Base-by-base conservation (phyloP, 306 rosid species). In the Echinosophora koreensis region DNA sequence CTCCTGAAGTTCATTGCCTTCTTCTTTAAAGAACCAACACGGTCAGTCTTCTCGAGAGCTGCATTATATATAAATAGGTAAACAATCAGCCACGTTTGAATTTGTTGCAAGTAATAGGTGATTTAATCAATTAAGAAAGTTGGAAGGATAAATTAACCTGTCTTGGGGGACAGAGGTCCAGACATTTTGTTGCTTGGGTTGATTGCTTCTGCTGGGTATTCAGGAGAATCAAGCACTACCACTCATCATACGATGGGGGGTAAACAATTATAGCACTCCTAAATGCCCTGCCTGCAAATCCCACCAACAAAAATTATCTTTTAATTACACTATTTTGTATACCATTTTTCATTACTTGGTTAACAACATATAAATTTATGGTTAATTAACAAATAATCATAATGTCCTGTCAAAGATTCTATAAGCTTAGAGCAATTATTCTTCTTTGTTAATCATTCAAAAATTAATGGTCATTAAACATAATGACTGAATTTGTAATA, bases 11-110 rank as follows among this genome's bases (percentile, higher is more conserved):
- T 80, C 62, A 71, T 66, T 51, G 94, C 90, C 55, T 77, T 89
- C 85, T 83, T 83, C 81, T 77, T 90, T 35, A 90, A 81, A 3
- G 90, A 86, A 6, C 91, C 91, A 28, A 78, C 88, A 0, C 82
- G 82, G 39, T 86, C 96, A 28, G 74, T 52, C 56, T 85, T 86
- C 65, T 91, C 89, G 32, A 64, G 80, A 77, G 70, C 97, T 89
- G 77, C 18, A 79, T 47, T 82, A 30, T 30, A 30, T 30, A 30
- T 30, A 30, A 22, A 0, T 22, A 22, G 22, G 22, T 22, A 22
- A 22, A 22, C 22, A 22, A 22, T 22, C 22, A 22, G 1, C 22
- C 22, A 22, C 22, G 22, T 22, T 22, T 22, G 22, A 22, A 22
- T 22, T 22, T 22, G 22, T 22, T 22, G 22, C 1, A 22, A 22